phyloP scores from a whole-genome alignment of 2,329 filamentous ascomycete species.

The Epichloe uncinata region DNA sequence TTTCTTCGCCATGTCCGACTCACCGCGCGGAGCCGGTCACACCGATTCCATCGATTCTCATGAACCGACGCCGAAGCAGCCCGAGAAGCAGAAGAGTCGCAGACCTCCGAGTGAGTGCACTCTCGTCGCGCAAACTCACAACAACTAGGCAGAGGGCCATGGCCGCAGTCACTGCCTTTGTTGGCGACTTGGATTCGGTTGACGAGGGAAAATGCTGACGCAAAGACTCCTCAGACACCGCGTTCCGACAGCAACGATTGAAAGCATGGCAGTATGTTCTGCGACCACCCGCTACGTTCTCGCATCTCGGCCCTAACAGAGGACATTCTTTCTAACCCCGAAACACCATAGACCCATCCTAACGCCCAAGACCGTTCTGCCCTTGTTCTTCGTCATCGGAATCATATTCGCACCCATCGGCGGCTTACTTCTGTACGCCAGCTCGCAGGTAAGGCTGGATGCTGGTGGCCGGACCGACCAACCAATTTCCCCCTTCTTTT shows the following conservation, averaged over 20 bases:
- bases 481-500: neutral
- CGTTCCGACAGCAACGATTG: constrained; percentile 89
- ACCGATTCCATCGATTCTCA: constrained; percentile 42
- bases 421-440: constrained; percentile 74
- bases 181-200: constrained; percentile 3
- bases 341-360: constrained; percentile 61
- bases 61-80: constrained; percentile 35
- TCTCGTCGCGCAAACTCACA: neutral
- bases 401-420: constrained; percentile 91
- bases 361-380: constrained; percentile 84
- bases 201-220: neutral
- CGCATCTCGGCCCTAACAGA: neutral
- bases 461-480: neutral
- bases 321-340: constrained; percentile 22
- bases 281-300: neutral
- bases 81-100: constrained; percentile 80
- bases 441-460: constrained; percentile 48
- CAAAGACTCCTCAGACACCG: constrained; percentile 59
- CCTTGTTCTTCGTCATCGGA: constrained; percentile 81
- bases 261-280: constrained; percentile 91
- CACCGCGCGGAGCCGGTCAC: constrained; percentile 29
- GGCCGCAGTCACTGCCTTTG: constrained; percentile 1
- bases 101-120: constrained; percentile 66
- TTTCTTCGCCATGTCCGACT: constrained; percentile 32
- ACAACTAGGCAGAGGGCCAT: constrained; percentile 15